A percentile compares a stretch with the other conserved stretches of the same genome.
phyloP scores from a whole-genome alignment of 2,329 filamentous ascomycete species.

The Diaporthe sp. region DNA sequence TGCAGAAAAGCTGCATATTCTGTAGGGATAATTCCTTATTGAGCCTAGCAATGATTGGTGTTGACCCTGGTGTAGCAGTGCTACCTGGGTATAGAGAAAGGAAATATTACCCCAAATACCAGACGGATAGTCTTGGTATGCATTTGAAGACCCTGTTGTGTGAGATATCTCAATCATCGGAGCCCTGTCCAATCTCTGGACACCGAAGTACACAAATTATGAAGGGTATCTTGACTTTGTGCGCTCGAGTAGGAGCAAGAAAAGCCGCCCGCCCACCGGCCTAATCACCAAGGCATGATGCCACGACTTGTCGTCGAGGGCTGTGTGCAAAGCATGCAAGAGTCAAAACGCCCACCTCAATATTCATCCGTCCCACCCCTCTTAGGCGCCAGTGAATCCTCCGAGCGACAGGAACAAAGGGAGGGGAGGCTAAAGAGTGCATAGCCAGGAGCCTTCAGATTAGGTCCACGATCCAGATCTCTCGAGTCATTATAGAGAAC shows the following conservation, averaged over 20 bases:
- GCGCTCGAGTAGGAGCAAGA: neutral
- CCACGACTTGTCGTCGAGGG: neutral
- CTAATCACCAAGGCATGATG: neutral
- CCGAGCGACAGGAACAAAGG: neutral
- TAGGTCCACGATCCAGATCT: neutral
- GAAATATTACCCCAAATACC: neutral
- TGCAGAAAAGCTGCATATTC: neutral
- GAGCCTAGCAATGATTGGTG: neutral
- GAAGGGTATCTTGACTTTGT: neutral
- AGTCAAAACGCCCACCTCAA: neutral
- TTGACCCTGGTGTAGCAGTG: no score
- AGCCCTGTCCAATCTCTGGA: neutral
- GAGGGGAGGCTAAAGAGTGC: neutral
- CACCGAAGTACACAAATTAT: neutral
- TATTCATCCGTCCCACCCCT: neutral
- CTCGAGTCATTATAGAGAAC: constrained; percentile 3
- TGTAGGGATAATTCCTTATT: neutral
- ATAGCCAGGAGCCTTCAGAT: neutral
- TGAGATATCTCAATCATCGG: neutral
- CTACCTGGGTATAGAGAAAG: neutral
- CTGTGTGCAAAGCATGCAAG: constrained; percentile 7
- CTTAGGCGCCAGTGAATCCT: neutral
- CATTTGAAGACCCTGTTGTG: neutral
- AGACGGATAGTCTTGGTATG: neutral
- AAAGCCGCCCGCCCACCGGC: neutral